Evolutionary conservation across 495 filamentous ascomycete genomes (phyloP).

Genomic region (Neurospora sp.): DNA sequence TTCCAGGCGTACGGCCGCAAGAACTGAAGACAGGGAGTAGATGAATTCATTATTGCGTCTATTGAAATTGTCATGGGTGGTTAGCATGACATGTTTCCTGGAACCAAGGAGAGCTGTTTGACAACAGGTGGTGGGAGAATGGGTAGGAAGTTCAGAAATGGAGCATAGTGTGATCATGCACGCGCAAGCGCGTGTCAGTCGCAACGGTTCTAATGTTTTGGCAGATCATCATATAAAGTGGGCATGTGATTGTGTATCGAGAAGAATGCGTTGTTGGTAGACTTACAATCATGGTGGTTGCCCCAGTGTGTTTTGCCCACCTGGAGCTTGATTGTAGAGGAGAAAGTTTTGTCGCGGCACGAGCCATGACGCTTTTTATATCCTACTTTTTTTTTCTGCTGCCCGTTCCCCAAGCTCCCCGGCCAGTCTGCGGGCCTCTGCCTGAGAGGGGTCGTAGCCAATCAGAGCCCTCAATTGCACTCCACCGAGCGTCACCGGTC

Average conservation of each 20-base stretch:
- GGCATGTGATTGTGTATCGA: neutral
- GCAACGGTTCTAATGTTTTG: slow-evolving; percentile 80
- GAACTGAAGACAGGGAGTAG: slow-evolving; percentile 32
- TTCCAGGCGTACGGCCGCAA: slow-evolving; percentile 42
- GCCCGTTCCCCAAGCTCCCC: neutral
- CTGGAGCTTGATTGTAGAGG: neutral
- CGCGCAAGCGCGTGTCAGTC: slow-evolving; percentile 60
- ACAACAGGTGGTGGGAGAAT: neutral
- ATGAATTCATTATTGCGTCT: slow-evolving; percentile 26
- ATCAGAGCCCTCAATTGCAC: slow-evolving; percentile 4
- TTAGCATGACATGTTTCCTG: neutral
- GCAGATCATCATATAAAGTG: slow-evolving; percentile 30
- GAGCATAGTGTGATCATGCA: slow-evolving; percentile 50
- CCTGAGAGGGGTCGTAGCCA: neutral
- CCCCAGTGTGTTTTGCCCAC: neutral
- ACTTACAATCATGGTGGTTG: slow-evolving; percentile 17
- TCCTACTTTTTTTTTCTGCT: neutral
- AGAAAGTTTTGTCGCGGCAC: neutral
- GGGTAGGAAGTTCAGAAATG: slow-evolving; percentile 34
- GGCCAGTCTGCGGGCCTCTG: neutral
- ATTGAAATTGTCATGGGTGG: neutral
- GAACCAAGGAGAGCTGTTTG: neutral
- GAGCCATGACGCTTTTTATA: neutral
- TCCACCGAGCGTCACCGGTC: neutral
- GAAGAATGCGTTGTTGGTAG: neutral